phyloP scores from a whole-genome alignment of 306 rosid species.

The Betula pendula region DNA sequence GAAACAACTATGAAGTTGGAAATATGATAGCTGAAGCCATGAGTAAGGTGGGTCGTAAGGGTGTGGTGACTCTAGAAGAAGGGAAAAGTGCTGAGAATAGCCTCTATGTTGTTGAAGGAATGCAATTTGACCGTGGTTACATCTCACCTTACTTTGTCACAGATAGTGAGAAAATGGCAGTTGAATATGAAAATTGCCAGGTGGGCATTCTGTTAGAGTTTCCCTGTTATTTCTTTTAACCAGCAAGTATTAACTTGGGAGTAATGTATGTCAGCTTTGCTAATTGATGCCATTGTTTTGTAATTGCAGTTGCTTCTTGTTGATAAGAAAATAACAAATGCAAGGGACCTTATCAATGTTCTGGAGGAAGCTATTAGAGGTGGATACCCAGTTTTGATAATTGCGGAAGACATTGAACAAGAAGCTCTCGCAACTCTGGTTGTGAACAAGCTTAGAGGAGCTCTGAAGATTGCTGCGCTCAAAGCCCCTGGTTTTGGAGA shows the following conservation, averaged over 20 bases:
- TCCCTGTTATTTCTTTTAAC: neutral
- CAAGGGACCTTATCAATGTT: constrained; percentile 86
- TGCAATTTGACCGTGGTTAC: constrained; percentile 99
- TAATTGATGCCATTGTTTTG: constrained; percentile 1
- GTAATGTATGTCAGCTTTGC: neutral
- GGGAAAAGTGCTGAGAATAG: constrained; percentile 95
- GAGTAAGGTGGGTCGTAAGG: constrained; percentile 97
- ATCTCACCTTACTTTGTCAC: constrained; percentile 98
- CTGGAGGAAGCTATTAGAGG: constrained; percentile 93
- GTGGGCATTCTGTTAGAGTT: constrained; percentile 29
- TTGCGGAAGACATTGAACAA: constrained; percentile 97
- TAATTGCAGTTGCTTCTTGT: constrained; percentile 85
- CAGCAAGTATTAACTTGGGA: neutral
- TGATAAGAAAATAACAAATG: constrained; percentile 91
- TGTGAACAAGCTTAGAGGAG: constrained; percentile 95
- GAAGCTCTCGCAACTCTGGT: constrained; percentile 98
- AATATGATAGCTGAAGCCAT: constrained; percentile 97
- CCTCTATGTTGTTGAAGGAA: constrained; percentile 96
- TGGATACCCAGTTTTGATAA: constrained; percentile 78
- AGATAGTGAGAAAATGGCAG: constrained; percentile 96
- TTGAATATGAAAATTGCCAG: constrained; percentile 96
- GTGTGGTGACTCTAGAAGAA: constrained; percentile 99
- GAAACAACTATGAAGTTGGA: constrained; percentile 92
- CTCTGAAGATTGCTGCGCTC: constrained; percentile 94
- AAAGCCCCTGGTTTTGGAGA: constrained; percentile 99